Percentiles rank a stretch among this genome's conserved stretches.
These are phyloP conservation scores for Curvularia hawaiiensis DNA, from an alignment of 2,329 filamentous ascomycete species.

Conservation along the genomic window DNA sequence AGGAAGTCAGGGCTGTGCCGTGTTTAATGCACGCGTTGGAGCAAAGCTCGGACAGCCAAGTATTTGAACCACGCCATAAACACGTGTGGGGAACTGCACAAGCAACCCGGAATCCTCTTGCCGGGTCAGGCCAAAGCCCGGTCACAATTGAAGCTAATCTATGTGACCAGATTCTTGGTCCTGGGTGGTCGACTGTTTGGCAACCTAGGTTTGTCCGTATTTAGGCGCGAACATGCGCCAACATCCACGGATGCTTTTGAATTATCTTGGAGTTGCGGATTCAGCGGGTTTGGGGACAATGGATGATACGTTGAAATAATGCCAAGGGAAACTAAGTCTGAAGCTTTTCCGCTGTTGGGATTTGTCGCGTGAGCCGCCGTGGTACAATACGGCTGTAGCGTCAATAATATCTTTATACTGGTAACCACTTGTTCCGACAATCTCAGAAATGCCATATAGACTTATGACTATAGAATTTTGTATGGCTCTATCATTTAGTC, in stretches of 20 bases:
- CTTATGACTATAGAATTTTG: background rate
- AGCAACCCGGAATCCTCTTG: background rate
- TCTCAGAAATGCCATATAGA: background rate
- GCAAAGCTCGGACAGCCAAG: background rate
- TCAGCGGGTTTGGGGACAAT: background rate
- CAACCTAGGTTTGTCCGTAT: background rate
- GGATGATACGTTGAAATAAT: background rate
- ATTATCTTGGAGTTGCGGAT: background rate
- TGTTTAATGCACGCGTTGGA: background rate
- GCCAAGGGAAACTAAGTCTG: background rate
- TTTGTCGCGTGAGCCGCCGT: background rate
- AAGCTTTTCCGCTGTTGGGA: background rate
- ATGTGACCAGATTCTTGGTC: background rate
- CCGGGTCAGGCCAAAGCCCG: background rate
- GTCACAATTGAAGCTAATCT: background rate
- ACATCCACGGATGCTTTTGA: background rate
- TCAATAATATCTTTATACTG: background rate
- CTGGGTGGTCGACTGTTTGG: background rate
- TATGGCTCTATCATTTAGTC: background rate
- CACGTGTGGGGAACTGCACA: background rate
- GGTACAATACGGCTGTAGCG: background rate
- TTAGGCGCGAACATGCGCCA: background rate
- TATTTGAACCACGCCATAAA: background rate
- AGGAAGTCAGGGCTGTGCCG: background rate
- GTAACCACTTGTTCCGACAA: background rate